phyloP scores from a whole-genome alignment of 768 basidiomycete species.

The Boletus vermiculosoides region DNA sequence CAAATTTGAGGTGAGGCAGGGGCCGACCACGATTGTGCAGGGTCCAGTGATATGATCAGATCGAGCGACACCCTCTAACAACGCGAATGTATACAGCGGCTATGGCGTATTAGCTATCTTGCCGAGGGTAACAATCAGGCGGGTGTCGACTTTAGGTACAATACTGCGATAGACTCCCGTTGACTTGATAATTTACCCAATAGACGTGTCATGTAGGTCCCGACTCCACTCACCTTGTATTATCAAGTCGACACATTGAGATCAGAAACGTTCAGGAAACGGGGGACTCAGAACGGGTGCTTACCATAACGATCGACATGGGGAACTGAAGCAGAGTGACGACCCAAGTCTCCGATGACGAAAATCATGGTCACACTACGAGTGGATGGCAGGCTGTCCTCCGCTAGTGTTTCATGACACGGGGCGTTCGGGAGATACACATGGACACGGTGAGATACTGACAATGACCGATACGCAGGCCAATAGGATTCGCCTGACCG shows the following conservation, averaged over 20 bases:
- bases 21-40: slow-evolving; percentile 14
- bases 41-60: slow-evolving; percentile 21
- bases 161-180: not conserved
- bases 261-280: not conserved
- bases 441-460: slow-evolving; percentile 1
- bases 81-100: slow-evolving; percentile 4
- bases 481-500: slow-evolving; percentile 4
- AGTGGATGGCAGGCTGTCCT: not conserved
- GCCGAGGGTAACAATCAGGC: not conserved
- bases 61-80: slow-evolving; percentile 17
- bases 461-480: slow-evolving; percentile 4
- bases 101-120: slow-evolving; percentile 8
- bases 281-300: not conserved
- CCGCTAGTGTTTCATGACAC: not conserved
- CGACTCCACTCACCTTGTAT: slow-evolving; percentile 3
- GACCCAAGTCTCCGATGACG: not conserved
- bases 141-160: slow-evolving; percentile 10
- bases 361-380: not conserved
- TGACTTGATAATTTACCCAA: slow-evolving; percentile 3
- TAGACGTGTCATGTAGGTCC: not conserved
- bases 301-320: not conserved
- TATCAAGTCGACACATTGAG: not conserved
- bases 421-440: not conserved
- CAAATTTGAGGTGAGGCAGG: slow-evolving; percentile 4
- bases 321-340: not conserved